A percentile compares a stretch with the other conserved stretches of the same genome.
Evolutionary conservation across 352 stramenopile species (phyloP).

Genomic region (Phytophthora foliorum): DNA sequence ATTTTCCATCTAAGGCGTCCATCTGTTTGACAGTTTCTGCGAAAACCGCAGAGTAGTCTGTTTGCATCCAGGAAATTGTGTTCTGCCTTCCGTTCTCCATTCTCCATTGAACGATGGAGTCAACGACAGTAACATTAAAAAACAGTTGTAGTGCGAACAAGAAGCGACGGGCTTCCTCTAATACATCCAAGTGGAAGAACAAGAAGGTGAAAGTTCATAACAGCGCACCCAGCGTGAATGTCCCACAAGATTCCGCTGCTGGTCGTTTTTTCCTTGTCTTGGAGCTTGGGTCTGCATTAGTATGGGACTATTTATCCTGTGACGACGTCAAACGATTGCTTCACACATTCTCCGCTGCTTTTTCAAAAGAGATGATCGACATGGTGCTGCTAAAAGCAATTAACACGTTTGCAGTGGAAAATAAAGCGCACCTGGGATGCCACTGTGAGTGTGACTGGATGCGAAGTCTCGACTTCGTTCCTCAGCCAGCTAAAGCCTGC

Average conservation of each 20-base stretch:
- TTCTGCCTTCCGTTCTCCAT: no score
- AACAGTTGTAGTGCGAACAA: not conserved
- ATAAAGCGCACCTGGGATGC: conserved; percentile 12
- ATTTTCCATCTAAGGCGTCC: no score
- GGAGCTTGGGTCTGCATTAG: conserved; percentile 3
- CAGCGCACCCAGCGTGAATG: not conserved
- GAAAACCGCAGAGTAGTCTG: not conserved
- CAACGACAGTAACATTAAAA: not conserved
- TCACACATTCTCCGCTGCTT: not conserved
- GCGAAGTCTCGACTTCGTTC: conserved; percentile 6
- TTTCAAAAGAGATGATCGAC: not conserved
- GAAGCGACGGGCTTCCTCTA: not conserved
- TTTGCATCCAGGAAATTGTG: no score
- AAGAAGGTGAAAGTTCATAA: not conserved
- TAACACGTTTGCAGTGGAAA: conserved; percentile 10
- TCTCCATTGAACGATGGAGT: not conserved
- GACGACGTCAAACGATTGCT: conserved; percentile 1
- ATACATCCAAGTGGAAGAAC: not conserved
- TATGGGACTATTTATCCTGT: conserved; percentile 1
- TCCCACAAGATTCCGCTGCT: not conserved
- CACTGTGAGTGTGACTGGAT: conserved; percentile 19
- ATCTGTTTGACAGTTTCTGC: no score
- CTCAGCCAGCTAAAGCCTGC: not conserved
- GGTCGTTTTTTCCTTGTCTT: conserved; percentile 1
- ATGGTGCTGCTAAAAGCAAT: not conserved